These are phyloP conservation scores for Glycine latifolia DNA, from an alignment of 306 rosid genomes.

Conservation along the genomic window DNA sequence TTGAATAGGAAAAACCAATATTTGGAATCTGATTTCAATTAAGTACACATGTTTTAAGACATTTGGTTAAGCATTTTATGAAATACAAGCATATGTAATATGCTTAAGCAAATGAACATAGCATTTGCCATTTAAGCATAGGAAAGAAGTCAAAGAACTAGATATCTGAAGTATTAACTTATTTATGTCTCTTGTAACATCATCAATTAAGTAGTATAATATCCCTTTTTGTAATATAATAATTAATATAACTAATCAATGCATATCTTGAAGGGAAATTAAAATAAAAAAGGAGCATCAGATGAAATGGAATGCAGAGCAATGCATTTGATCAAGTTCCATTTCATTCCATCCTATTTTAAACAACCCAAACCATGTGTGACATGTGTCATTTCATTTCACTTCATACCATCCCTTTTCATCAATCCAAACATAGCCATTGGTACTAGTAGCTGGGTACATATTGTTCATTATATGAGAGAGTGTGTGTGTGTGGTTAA, in stretches of 20 bases:
- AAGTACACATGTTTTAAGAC: too few species aligned
- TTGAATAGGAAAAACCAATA: too few species aligned
- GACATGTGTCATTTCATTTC: neutral
- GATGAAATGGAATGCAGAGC: neutral
- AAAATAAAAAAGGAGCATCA: neutral
- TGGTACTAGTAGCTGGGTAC: neutral
- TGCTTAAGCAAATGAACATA: neutral
- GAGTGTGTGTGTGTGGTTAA: neutral
- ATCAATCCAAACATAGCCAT: slow-evolving; percentile 1
- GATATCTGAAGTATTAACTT: neutral
- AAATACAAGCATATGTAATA: slow-evolving; percentile 8
- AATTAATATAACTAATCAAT: neutral
- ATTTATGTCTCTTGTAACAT: neutral
- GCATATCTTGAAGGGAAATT: neutral
- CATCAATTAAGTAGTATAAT: neutral
- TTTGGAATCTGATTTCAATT: too few species aligned
- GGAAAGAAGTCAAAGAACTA: neutral
- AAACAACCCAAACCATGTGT: neutral
- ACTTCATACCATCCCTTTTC: neutral
- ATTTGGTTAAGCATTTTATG: too few species aligned
- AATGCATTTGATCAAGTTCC: neutral
- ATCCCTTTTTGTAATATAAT: neutral
- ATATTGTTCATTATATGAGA: neutral
- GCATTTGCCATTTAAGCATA: neutral
- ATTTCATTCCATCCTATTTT: slow-evolving; percentile 15